Conservation (phyloP, 2,329 filamentous ascomycete species). For the Neobulgaria alba region DNA sequence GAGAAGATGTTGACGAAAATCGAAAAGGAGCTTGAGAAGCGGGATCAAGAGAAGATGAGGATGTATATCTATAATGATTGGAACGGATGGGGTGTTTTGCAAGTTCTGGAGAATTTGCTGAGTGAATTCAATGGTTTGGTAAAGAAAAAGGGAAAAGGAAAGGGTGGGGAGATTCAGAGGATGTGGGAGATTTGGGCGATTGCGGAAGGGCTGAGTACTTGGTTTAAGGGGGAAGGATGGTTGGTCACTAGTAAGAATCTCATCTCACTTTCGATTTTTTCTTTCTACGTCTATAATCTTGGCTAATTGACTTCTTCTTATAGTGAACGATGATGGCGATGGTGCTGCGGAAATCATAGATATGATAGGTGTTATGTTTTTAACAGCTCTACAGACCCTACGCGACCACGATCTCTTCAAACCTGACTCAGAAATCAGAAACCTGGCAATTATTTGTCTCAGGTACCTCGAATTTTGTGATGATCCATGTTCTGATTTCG, state of each 20-base stretch:
- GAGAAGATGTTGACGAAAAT: constrained; percentile 6
- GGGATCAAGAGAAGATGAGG: constrained; percentile 12
- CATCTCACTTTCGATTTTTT: too few species aligned
- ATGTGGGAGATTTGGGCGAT: too few species aligned
- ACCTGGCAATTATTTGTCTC: constrained; percentile 39
- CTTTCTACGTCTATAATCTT: too few species aligned
- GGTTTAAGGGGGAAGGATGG: too few species aligned
- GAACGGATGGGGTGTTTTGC: constrained; percentile 14
- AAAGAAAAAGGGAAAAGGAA: too few species aligned
- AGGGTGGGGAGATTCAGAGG: too few species aligned
- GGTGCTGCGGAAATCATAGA: constrained; percentile 27
- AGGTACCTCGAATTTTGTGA: constrained; percentile 39
- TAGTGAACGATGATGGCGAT: constrained; percentile 13
- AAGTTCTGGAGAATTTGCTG: constrained; percentile 14
- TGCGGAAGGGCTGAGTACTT: constrained; percentile 13
- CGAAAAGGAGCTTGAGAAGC: constrained; percentile 10
- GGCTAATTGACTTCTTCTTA: too few species aligned
- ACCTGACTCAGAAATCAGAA: constrained; percentile 37
- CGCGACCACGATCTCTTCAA: constrained; percentile 26
- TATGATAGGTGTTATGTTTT: constrained; percentile 50
- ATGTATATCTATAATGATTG: constrained; percentile 20
- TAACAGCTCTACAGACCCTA: constrained; percentile 44
- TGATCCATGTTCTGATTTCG: constrained; percentile 39
- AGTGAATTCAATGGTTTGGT: too few species aligned
- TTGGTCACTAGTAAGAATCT: too few species aligned